Conservation (phyloP, 2,329 filamentous ascomycete species). For the Exserohilum turcica region DNA sequence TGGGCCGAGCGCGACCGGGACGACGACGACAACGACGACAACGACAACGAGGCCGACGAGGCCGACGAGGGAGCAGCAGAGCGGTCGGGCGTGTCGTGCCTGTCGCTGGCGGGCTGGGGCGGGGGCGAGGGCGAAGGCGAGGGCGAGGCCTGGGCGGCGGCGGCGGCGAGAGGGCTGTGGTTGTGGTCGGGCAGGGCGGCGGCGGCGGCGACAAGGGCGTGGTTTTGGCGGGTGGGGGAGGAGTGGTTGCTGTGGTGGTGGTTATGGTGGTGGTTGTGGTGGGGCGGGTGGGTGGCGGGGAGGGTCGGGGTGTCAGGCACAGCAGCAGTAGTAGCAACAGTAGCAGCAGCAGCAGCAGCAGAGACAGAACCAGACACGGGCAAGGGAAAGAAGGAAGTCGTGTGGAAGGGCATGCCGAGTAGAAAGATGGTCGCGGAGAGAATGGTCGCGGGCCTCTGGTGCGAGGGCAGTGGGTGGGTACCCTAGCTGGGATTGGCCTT, state of each 20-base stretch:
- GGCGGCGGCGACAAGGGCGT: constrained; percentile 4
- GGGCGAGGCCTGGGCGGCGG: background rate
- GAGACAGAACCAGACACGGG: constrained; percentile 30
- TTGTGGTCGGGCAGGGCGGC: background rate
- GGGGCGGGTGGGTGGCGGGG: background rate
- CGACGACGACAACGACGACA: background rate
- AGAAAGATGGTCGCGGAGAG: constrained; percentile 42
- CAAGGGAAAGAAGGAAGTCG: constrained; percentile 37
- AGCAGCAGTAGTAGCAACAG: too few species aligned
- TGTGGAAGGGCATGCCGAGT: constrained; percentile 41
- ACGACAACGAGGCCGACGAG: background rate
- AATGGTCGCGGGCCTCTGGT: constrained; percentile 34
- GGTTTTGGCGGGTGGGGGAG: background rate
- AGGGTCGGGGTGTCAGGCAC: constrained; percentile 14
- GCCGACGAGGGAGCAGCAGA: constrained; percentile 13
- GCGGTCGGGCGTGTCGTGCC: constrained; percentile 14
- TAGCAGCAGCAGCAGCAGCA: too few species aligned
- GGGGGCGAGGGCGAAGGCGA: constrained; percentile 7
- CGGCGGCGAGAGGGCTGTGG: background rate
- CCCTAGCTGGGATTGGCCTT: constrained; percentile 42
- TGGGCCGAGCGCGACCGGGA: constrained; percentile 9
- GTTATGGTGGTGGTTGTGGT: too few species aligned
- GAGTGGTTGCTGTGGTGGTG: constrained; percentile 1
- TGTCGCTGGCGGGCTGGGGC: constrained; percentile 5
- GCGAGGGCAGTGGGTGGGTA: constrained; percentile 43